Conservation (phyloP, 495 filamentous ascomycete genomes). For the Penicillium angulare region DNA sequence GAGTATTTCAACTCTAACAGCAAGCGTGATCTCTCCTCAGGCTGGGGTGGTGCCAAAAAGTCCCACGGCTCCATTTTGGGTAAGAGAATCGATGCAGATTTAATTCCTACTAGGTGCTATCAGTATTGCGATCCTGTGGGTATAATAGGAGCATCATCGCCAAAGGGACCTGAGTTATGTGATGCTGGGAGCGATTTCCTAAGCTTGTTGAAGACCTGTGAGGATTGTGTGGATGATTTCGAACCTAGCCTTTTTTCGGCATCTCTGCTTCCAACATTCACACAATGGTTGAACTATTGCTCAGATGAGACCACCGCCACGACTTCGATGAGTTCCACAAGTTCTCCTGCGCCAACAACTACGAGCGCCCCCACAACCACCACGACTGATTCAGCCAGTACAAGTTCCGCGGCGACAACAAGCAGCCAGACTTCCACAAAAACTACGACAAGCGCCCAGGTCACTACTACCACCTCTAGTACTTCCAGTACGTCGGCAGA, state of each 20-base stretch:
- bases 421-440: too few relatives aligned
- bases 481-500: neutral
- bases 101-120: slow-evolving; percentile 48
- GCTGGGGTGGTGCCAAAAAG: neutral
- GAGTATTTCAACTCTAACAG: slow-evolving; percentile 1
- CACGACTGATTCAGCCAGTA: neutral
- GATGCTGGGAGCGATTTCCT: slow-evolving; percentile 38
- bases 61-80: neutral
- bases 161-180: slow-evolving; percentile 44
- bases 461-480: neutral
- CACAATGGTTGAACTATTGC: slow-evolving; percentile 19
- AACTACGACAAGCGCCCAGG: too few relatives aligned
- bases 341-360: neutral
- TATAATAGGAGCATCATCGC: neutral
- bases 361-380: neutral
- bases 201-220: slow-evolving; percentile 34
- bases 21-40: slow-evolving; percentile 2
- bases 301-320: slow-evolving; percentile 11
- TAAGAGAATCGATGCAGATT: slow-evolving; percentile 3
- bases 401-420: neutral
- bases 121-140: slow-evolving; percentile 45
- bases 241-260: slow-evolving; percentile 7
- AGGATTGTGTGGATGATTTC: slow-evolving; percentile 14
- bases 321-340: neutral
- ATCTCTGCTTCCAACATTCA: slow-evolving; percentile 14